phyloP scores from a whole-genome alignment of 2,329 filamentous ascomycete genomes.

The Pyricularia sp. region DNA sequence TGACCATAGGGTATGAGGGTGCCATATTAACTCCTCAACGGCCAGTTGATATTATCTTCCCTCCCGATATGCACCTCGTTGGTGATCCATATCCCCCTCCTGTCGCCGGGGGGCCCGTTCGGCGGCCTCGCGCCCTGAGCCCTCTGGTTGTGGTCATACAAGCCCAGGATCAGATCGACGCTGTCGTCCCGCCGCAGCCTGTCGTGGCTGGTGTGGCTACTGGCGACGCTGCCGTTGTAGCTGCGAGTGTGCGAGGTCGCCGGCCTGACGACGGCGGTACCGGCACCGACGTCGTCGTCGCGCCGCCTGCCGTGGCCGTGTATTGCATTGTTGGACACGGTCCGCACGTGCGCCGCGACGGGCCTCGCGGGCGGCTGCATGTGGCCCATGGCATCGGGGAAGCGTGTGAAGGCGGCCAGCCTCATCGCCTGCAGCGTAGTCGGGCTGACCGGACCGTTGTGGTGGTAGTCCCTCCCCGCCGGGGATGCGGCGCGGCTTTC shows the following conservation, averaged over 20 bases:
- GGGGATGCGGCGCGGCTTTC: slow-evolving; percentile 7
- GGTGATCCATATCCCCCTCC: slow-evolving; percentile 16
- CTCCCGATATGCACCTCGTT: slow-evolving; percentile 15
- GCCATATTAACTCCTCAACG: slow-evolving; percentile 6
- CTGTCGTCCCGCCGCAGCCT: slow-evolving; percentile 14
- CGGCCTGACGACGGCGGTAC: slow-evolving; percentile 9
- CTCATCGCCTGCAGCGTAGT: slow-evolving; percentile 5
- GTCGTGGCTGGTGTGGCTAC: not conserved
- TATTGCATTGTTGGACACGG: not conserved
- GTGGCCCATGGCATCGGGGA: slow-evolving; percentile 1
- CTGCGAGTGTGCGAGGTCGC: slow-evolving; percentile 9
- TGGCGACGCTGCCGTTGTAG: slow-evolving; percentile 1
- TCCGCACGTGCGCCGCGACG: not conserved
- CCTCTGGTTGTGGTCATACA: slow-evolving; percentile 11
- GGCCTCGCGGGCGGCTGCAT: not conserved
- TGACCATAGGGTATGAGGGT: not conserved
- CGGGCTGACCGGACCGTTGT: slow-evolving; percentile 2
- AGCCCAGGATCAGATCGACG: slow-evolving; percentile 18
- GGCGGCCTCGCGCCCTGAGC: slow-evolving; percentile 6
- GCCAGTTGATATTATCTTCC: slow-evolving; percentile 15
- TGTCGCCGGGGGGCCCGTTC: slow-evolving; percentile 4
- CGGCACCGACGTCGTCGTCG: not conserved
- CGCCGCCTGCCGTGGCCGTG: not conserved
- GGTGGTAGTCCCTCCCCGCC: not conserved
- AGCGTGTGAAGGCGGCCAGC: not conserved